These are phyloP conservation scores for Raffaelea deltoideospora DNA, from an alignment of 2,329 filamentous ascomycete species.

Conservation along the genomic window DNA sequence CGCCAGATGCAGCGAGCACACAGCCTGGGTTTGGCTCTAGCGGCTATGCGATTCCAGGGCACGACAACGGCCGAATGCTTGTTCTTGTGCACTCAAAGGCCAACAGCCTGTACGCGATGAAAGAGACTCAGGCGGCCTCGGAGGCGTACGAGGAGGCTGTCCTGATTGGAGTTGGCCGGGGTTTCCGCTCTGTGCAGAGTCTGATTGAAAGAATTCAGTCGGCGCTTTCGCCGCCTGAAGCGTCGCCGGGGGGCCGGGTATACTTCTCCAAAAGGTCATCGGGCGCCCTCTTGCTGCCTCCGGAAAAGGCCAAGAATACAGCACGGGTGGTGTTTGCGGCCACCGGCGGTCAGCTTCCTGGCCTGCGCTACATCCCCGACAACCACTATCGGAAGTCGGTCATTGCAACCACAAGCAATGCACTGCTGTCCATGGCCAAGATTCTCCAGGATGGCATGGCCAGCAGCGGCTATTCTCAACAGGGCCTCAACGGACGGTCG, in stretches of 20 bases:
- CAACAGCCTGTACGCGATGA: conserved; percentile 90
- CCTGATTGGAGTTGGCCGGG: conserved; percentile 65
- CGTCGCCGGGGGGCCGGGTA: conserved; percentile 2
- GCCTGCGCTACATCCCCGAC: conserved; percentile 56
- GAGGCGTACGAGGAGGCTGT: conserved; percentile 91
- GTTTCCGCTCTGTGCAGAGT: conserved; percentile 54
- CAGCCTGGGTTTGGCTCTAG: conserved; percentile 53
- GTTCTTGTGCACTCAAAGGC: conserved; percentile 94
- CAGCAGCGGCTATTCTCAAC: conserved; percentile 39
- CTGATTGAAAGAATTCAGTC: conserved; percentile 66
- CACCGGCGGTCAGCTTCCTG: conserved; percentile 59
- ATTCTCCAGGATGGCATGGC: conserved; percentile 97
- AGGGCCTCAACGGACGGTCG: conserved; percentile 40
- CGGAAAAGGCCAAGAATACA: conserved; percentile 70
- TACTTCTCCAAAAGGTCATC: conserved; percentile 14
- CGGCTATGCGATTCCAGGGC: conserved; percentile 70
- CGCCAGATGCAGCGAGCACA: conserved; percentile 4
- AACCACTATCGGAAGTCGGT: conserved; percentile 63
- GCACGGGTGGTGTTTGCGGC: conserved; percentile 68
- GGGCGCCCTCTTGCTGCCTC: conserved; percentile 63
- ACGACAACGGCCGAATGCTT: conserved; percentile 83
- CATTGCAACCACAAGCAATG: conserved; percentile 89
- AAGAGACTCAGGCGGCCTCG: conserved; percentile 67
- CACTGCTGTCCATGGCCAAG: conserved; percentile 83
- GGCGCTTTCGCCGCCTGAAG: conserved; percentile 41